Evolutionary conservation across 768 basidiomycete species (phyloP), one percentile per base, ranked within the genome.

Genomic region (Russula ochroleuca): DNA sequence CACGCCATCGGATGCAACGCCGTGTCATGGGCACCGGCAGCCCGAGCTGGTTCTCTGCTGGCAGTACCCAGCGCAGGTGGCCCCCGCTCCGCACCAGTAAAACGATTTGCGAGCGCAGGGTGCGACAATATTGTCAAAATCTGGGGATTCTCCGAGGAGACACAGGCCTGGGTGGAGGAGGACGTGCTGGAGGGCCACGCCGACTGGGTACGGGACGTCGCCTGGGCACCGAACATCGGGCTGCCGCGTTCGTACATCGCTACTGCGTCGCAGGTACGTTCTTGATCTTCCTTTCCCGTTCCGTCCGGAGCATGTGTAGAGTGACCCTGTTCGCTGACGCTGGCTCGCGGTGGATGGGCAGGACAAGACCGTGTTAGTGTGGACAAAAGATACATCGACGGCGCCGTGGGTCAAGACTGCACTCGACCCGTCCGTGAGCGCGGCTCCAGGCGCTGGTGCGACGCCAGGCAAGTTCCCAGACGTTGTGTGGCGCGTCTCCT

Each of bases 191-290:
- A 92, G 55, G 94, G 93, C 0, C 96, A 99, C 74, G 83, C 88
- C 0, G 96, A 99, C 74, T 99, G 96, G 96, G 95, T 99, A 23
- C 82, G 96, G 52, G 96, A 98, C 73, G 95, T 98, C n/a, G 92
- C 96, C 0, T 98, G 95, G 94, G 95, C 95, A 1, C 96, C 97
- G 0, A 97, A 93, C 69, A 95, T 98, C 66, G 97, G 97, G 0
- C 80, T 98, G 17, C 93, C 96, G 0, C 83, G 94, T 66, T 90
- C 87, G 72, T 98, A 98, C 75, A 92, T 99, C 66, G 97, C 97
- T 7, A 95, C 94, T 2, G 94, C 94, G 0, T 94, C 92, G 0
- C 95, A 98, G 78, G 85, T 85, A 57, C 53, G 80, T 70, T 3
- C 19, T 49, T 21, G 10, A 21, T 8, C 43, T 45, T 21, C 5